Evolutionary conservation across 179 eudicot species (phyloP).

Genomic region (Beta lomatogona): DNA sequence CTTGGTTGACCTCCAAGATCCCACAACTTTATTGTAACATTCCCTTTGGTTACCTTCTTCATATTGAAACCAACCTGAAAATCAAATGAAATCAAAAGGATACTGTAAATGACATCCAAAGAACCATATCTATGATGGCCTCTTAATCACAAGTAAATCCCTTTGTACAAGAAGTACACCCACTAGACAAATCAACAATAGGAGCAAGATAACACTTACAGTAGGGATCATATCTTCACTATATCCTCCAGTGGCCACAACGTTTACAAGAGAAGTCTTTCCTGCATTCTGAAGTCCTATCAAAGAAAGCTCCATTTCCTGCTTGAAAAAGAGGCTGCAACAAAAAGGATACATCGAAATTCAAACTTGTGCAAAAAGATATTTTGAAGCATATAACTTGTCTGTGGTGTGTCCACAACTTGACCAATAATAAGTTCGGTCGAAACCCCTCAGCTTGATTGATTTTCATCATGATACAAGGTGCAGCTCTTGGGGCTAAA

Average conservation of each 20-base stretch:
- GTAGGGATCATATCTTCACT: conserved; percentile 99
- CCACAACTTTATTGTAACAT: conserved; percentile 97
- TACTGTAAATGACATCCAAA: background rate
- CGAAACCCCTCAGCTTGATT: background rate
- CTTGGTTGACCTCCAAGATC: conserved; percentile 99
- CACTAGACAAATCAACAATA: background rate
- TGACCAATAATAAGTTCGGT: background rate
- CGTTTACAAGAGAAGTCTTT: conserved; percentile 96
- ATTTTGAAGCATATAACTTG: background rate
- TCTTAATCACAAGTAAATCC: background rate
- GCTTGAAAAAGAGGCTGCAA: conserved; percentile 97
- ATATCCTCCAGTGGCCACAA: conserved; percentile 97
- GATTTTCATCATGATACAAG: background rate
- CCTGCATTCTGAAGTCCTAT: conserved; percentile 99
- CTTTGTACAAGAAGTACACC: background rate
- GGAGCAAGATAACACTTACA: conserved; percentile 46
- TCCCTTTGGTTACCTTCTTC: conserved; percentile 98
- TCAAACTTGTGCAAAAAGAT: background rate
- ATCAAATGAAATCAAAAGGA: conserved; percentile 1
- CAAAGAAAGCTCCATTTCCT: conserved; percentile 98
- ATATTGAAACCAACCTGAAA: conserved; percentile 94
- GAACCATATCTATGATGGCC: background rate
- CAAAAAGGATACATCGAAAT: conserved; percentile 18
- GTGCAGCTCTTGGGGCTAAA: background rate
- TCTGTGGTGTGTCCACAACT: background rate